Evolutionary conservation across 495 filamentous ascomycete genomes (phyloP), one percentile per base, ranked within the genome.

Genomic region (Viridothelium virens): DNA sequence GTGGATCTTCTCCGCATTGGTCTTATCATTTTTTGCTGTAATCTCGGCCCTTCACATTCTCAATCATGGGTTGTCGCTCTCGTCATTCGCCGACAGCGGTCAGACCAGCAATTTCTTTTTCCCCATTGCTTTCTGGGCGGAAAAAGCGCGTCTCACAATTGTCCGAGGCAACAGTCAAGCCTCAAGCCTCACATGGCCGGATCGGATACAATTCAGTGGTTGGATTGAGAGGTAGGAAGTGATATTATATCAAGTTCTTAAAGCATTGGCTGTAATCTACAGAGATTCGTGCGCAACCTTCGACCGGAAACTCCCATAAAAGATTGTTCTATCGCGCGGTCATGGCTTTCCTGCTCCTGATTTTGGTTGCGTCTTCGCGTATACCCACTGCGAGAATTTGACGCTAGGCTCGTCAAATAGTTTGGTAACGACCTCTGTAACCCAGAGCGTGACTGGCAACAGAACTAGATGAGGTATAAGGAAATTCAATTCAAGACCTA

Each of bases 381-480:
- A 85, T 44, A 82, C 61, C 84, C 84, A 85, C 59, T 76, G 76
- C 33, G 81, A 72, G 69, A 86, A 79, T 65, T 71, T 76, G 38
- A 86, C 76, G 62, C 80, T 82, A 0, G 83, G 85, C 68, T 84
- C 80, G 68, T 87, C 85, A 64, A 87, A 73, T 38, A 79, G 38
- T 69, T 75, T 79, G 9, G 84, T 86, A 25, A 80, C 76, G 3
- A 86, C 46, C 66, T 86, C 84, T 16, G 84, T 82, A n/a, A 79
- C 37, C 75, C 81, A 86, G 0, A 87, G 70, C 0, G 83, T 87
- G 25, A 84, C 59, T 1, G 84, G 83, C 62, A 86, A 69, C 2
- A 86, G 64, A 39, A 87, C 75, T 41, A 86, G 37, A 50, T 87
- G 81, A 11, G 83, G 79, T 16, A 74, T 56, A 33, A 85, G 74